Evolutionary conservation across 2,329 filamentous ascomycete genomes (phyloP), one percentile per base, ranked within the genome.

Genomic region (Coniochaeta sp.): DNA sequence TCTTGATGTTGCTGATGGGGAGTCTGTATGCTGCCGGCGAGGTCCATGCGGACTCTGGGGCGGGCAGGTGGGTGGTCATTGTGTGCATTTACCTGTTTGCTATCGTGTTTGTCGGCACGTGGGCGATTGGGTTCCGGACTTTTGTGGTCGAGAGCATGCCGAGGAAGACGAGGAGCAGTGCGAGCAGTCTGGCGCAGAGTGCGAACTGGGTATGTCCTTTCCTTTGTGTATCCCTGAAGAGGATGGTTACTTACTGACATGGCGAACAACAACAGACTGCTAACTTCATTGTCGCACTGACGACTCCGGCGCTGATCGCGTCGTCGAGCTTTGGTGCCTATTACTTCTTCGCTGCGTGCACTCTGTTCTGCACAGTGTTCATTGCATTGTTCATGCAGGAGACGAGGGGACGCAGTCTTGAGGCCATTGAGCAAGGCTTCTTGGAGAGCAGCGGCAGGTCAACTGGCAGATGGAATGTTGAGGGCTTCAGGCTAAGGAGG

Each of bases 101-200:
- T 1, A 65, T 74, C 4, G 61, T 71, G 0, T 80, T 69, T 51
- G 71, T 64, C 16, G 62, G 62, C 2, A 74, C 76, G 0, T 83
- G 80, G 77, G 79, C 71, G 0, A 72, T 83, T 4, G 68, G 70
- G 0, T 68, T 80, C 46, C 72, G 75, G 38, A 74, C 81, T 0
- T 83, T 78, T 56, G 67, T 74, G 0, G 71, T 76, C 0, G 81
- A 84, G 60, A 82, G 79, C 40, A 74, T 82, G 58, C 79, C 79
- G 0, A 68, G 74, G 20, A 65, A 68, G 9, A 82, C 78, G 0
- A 68, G 81, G 2, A 79, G 77, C 2, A 75, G 73, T 13, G 79
- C 78, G 1, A 78, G 75, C 0, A 75, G 72, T 46, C 61, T 82
- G 26, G 78, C 76, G 1, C 74, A 81, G 52, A 74, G 77, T 3